phyloP scores from a whole-genome alignment of 2,329 filamentous ascomycete genomes.

The Atkinsonella texensis region DNA sequence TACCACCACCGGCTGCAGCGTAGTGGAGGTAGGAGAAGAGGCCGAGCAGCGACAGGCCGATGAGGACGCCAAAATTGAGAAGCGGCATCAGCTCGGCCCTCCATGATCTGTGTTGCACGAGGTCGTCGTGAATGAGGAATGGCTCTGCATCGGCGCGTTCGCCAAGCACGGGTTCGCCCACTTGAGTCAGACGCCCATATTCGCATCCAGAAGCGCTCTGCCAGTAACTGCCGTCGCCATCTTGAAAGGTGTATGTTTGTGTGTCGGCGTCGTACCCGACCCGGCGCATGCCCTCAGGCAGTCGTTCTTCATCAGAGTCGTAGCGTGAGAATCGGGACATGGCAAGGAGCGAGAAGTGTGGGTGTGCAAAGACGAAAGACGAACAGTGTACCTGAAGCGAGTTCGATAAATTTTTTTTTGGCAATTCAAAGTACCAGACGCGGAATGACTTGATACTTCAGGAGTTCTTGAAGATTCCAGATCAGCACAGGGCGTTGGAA shows the following conservation, averaged over 20 bases:
- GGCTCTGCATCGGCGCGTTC: conserved; percentile 18
- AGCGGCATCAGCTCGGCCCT: conserved; percentile 41
- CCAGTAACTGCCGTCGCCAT: conserved; percentile 35
- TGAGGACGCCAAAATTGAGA: conserved; percentile 44
- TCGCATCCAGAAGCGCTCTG: conserved; percentile 36
- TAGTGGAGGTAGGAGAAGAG: conserved; percentile 36
- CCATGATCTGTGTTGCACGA: conserved; percentile 28
- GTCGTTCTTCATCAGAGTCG: conserved; percentile 37
- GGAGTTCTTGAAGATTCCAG: too few species aligned
- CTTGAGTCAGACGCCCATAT: conserved; percentile 35
- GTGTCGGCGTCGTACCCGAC: conserved; percentile 45
- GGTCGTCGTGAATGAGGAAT: conserved; percentile 16
- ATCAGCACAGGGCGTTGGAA: too few species aligned
- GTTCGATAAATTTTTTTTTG: background rate
- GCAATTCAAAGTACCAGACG: too few species aligned
- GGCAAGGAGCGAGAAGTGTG: background rate
- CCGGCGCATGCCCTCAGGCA: conserved; percentile 42
- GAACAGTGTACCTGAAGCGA: background rate
- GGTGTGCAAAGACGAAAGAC: background rate
- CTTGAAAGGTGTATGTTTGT: conserved; percentile 39
- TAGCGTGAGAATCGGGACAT: conserved; percentile 32
- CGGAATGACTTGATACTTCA: too few species aligned
- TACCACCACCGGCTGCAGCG: conserved; percentile 10
- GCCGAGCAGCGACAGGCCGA: conserved; percentile 36
- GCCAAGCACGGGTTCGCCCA: conserved; percentile 18